Evolutionary conservation across 352 stramenopile genomes (phyloP).

Genomic region (Saprolegnia parasitica): DNA sequence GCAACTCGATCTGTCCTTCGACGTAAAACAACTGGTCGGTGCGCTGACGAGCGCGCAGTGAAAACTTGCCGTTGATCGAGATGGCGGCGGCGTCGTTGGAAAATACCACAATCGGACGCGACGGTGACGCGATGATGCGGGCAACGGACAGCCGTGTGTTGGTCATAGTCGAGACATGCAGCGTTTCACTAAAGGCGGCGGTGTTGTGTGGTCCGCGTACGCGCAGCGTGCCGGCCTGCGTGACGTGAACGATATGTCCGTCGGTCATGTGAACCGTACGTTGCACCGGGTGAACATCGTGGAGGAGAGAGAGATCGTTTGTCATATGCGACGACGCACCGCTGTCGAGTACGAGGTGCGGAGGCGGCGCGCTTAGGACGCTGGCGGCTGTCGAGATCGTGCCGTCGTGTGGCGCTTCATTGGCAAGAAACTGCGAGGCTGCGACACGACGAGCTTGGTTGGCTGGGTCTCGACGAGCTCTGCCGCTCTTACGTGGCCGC

Average conservation of each 20-base stretch:
- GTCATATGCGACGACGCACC: neutral
- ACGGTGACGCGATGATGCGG: constrained; percentile 4
- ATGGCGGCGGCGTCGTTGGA: neutral
- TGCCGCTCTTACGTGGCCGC: neutral
- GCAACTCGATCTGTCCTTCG: neutral
- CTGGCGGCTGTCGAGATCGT: neutral
- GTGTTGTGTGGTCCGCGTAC: neutral
- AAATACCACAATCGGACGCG: neutral
- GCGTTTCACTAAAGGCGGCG: constrained; percentile 24
- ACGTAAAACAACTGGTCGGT: neutral
- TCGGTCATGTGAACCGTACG: constrained; percentile 26
- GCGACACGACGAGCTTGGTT: neutral
- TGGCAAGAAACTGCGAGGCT: neutral
- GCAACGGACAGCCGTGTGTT: constrained; percentile 1
- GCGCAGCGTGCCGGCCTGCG: constrained; percentile 10
- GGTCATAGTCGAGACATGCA: constrained; percentile 30
- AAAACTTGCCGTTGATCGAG: constrained; percentile 7
- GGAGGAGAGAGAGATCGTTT: neutral
- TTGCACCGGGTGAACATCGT: neutral
- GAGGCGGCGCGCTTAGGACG: neutral
- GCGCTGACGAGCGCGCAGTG: neutral
- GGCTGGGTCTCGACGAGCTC: neutral
- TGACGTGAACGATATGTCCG: constrained; percentile 28
- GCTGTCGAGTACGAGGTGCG: neutral
- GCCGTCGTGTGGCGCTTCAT: neutral